Conservation (phyloP, 148 eudicot species). For the Cornus suecica region DNA sequence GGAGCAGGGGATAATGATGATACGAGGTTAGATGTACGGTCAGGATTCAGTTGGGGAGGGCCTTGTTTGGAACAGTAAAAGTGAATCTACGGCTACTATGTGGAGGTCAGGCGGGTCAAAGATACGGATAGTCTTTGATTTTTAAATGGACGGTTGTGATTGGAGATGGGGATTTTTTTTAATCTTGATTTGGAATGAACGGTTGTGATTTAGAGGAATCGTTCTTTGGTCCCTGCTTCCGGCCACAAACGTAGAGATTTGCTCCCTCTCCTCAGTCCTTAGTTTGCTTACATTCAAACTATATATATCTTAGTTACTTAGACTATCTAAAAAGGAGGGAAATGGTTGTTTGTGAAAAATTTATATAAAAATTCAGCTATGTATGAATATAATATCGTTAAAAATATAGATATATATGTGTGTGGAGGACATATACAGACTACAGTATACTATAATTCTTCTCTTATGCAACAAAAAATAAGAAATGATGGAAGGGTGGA, state of each 20-base stretch:
- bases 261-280: not conserved
- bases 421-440: too few relatives aligned
- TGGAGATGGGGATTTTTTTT: not conserved
- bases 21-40: slow-evolving; percentile 4
- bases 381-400: too few relatives aligned
- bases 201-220: slow-evolving; percentile 12
- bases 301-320: too few relatives aligned
- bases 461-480: too few relatives aligned
- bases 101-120: slow-evolving; percentile 6
- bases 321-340: too few relatives aligned
- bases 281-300: not conserved
- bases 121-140: not conserved
- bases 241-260: slow-evolving; percentile 22
- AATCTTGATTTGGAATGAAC: slow-evolving; percentile 10
- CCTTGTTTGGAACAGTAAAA: not conserved
- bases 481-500: too few relatives aligned
- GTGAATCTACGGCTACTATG: not conserved
- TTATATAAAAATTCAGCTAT: too few relatives aligned
- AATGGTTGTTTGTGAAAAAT: too few relatives aligned
- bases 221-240: slow-evolving; percentile 2
- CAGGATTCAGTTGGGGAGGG: not conserved
- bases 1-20: not conserved
- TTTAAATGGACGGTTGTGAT: slow-evolving; percentile 13
- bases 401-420: too few relatives aligned
- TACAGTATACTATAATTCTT: too few relatives aligned